Conservation (phyloP, 805 yeast species). For the Tetrapisispora namnaoensis region DNA sequence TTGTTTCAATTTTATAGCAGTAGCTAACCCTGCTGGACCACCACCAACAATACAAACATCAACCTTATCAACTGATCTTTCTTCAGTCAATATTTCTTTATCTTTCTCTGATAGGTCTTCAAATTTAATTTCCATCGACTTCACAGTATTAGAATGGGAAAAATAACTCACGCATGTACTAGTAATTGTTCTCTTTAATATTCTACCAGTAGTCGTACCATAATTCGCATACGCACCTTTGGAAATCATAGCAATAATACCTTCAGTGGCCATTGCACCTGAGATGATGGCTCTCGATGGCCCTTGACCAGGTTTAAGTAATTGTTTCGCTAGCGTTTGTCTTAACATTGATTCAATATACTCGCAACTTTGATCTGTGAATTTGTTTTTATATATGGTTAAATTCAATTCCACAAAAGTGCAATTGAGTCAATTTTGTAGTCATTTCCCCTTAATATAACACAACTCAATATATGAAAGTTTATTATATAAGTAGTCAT, state of each 20-base stretch:
- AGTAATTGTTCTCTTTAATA: neutral
- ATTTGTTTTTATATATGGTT: too few relatives aligned
- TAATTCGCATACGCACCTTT: neutral
- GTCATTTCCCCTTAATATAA: too few relatives aligned
- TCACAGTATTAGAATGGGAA: neutral
- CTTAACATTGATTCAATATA: neutral
- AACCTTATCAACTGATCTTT: constrained; percentile 74
- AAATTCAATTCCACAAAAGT: too few relatives aligned
- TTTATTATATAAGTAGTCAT: too few relatives aligned
- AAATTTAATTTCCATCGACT: constrained; percentile 16
- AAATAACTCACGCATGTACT: neutral
- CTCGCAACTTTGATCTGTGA: too few relatives aligned
- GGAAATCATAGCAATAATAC: neutral
- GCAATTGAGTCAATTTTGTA: too few relatives aligned
- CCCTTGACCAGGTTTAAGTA: neutral
- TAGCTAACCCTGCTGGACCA: constrained; percentile 94
- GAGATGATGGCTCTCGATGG: neutral
- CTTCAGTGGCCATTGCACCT: neutral
- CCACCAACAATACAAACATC: constrained; percentile 97
- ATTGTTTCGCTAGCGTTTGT: neutral
- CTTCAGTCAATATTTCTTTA: constrained; percentile 41
- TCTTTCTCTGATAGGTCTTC: constrained; percentile 33
- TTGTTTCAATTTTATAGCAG: constrained; percentile 85
- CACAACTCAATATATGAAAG: too few relatives aligned
- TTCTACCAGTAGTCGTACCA: neutral